phyloP scores from a whole-genome alignment of 2,329 filamentous ascomycete genomes.

The Penicillium sp. region DNA sequence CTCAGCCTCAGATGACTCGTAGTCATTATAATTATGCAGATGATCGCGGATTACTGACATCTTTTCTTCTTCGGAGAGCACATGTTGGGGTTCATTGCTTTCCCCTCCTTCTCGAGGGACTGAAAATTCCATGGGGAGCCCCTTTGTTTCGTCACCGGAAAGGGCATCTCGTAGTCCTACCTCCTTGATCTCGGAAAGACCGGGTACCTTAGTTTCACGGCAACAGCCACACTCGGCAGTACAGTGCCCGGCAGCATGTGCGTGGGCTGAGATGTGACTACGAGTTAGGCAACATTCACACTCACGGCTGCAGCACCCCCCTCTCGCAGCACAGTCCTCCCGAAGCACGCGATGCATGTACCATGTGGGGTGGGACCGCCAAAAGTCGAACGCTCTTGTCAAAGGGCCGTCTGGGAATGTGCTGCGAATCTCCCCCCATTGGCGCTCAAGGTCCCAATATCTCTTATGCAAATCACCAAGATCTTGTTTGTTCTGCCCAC shows the following conservation, averaged over 20 bases:
- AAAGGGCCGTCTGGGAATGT: not conserved
- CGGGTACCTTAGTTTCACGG: not conserved
- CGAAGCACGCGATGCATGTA: constrained; percentile 8
- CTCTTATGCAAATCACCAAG: not conserved
- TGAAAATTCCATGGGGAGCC: not conserved
- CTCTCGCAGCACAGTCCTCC: not conserved
- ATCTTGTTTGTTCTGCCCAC: not conserved
- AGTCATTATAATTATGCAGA: too few relatives aligned
- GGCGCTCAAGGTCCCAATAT: not conserved
- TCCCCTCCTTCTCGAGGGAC: not conserved
- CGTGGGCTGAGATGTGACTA: not conserved
- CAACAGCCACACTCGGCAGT: constrained; percentile 11
- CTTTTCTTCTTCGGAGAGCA: not conserved
- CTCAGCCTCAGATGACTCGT: too few relatives aligned
- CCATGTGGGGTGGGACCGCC: constrained; percentile 6
- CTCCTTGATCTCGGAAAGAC: not conserved
- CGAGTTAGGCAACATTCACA: constrained; percentile 8
- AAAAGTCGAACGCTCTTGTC: constrained; percentile 1
- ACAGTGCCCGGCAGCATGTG: constrained; percentile 1
- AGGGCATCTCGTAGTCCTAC: not conserved
- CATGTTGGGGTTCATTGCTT: not conserved
- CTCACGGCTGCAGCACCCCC: constrained; percentile 5
- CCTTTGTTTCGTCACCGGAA: not conserved
- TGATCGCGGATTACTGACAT: not conserved
- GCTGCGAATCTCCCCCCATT: not conserved